Percentiles rank a stretch among this genome's conserved stretches.
Evolutionary conservation across 2,329 filamentous ascomycete species (phyloP).

Genomic region (Cladosporium austrohemisphaericum): DNA sequence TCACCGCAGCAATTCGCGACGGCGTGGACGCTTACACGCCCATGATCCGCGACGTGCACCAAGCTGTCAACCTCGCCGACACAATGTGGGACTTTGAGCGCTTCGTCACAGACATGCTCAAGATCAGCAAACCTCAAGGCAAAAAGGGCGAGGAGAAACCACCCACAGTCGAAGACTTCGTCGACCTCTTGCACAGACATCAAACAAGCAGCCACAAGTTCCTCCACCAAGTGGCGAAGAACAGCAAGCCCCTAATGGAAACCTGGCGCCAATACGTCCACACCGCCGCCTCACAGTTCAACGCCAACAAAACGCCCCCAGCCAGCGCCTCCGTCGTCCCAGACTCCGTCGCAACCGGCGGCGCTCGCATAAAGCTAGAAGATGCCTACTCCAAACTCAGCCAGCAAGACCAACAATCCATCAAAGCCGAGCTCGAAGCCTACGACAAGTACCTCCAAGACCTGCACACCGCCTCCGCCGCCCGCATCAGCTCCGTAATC

Average conservation of each 20-base stretch:
- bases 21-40: conserved; percentile 67
- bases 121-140: conserved; percentile 40
- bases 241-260: conserved; percentile 62
- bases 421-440: conserved; percentile 54
- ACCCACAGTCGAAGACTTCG: conserved; percentile 69
- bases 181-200: conserved; percentile 63
- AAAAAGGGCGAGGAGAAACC: conserved; percentile 30
- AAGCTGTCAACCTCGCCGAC: conserved; percentile 65
- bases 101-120: conserved; percentile 70
- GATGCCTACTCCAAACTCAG: conserved; percentile 48
- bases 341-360: conserved; percentile 38
- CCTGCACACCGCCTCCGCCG: conserved; percentile 52
- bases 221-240: conserved; percentile 64
- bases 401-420: conserved; percentile 39
- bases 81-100: conserved; percentile 64
- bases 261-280: conserved; percentile 61
- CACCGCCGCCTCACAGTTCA: conserved; percentile 56
- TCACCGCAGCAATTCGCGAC: conserved; percentile 66
- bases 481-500: conserved; percentile 57
- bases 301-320: conserved; percentile 27
- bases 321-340: conserved; percentile 21
- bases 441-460: conserved; percentile 59
- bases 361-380: conserved; percentile 41
- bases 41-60: conserved; percentile 68
- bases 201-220: conserved; percentile 63